phyloP scores from a whole-genome alignment of 2,329 filamentous ascomycete genomes.

The Trichoderma sp. region DNA sequence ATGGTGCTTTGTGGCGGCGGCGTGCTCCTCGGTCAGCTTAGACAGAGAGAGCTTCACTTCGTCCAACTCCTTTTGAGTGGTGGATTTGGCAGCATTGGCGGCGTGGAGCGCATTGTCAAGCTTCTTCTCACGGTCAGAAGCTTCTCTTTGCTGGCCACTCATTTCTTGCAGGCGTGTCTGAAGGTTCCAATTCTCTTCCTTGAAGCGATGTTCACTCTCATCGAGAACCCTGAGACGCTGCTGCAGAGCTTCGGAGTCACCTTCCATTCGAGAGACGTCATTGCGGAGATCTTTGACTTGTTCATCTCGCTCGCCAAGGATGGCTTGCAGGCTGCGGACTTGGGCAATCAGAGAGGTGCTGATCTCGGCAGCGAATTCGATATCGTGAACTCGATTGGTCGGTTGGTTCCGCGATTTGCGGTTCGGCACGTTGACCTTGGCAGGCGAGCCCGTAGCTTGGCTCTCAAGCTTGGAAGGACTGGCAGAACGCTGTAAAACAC shows the following conservation, averaged over 20 bases:
- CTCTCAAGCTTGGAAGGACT: slow-evolving; percentile 81
- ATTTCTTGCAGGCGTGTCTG: slow-evolving; percentile 91
- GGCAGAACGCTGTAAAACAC: slow-evolving; percentile 61
- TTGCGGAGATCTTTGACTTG: slow-evolving; percentile 73
- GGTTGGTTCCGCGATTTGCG: slow-evolving; percentile 90
- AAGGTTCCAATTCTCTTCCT: slow-evolving; percentile 97
- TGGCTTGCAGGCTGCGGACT: slow-evolving; percentile 83
- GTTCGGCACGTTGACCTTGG: slow-evolving; percentile 84
- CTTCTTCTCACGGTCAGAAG: slow-evolving; percentile 80
- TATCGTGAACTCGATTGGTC: slow-evolving; percentile 86
- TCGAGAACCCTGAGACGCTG: slow-evolving; percentile 82
- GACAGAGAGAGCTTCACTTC: slow-evolving; percentile 81
- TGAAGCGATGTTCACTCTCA: slow-evolving; percentile 93
- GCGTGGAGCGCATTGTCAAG: slow-evolving; percentile 73
- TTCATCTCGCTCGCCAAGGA: slow-evolving; percentile 87
- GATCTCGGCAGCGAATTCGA: slow-evolving; percentile 98
- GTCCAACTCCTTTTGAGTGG: slow-evolving; percentile 83
- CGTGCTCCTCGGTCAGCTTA: slow-evolving; percentile 80
- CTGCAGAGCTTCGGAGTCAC: slow-evolving; percentile 77
- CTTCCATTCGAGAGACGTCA: slow-evolving; percentile 79
- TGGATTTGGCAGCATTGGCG: slow-evolving; percentile 73
- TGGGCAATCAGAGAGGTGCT: slow-evolving; percentile 94
- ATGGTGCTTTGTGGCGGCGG: slow-evolving; percentile 75
- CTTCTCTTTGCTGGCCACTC: slow-evolving; percentile 72
- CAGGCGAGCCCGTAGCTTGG: slow-evolving; percentile 82